phyloP scores from a whole-genome alignment of 108 stramenopile genomes.

The Fistulifera pelliculosa region DNA sequence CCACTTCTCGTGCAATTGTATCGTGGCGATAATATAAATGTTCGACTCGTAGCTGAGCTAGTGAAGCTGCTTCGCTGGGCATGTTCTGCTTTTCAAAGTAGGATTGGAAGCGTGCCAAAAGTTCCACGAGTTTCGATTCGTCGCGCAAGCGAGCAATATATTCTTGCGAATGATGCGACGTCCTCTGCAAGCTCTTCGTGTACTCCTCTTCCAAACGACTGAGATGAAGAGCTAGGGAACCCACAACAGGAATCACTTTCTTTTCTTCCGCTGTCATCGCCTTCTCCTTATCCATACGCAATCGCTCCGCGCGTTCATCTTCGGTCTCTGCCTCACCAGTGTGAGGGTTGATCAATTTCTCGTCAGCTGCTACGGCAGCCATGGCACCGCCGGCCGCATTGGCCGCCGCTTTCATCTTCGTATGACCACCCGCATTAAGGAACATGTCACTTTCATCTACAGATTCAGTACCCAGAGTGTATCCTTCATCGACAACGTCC shows the following conservation, averaged over 20 bases:
- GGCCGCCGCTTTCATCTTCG: conserved; percentile 63
- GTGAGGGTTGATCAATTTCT: conserved; percentile 74
- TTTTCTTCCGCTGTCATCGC: conserved; percentile 66
- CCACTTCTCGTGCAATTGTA: conserved; percentile 81
- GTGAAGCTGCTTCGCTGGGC: conserved; percentile 54
- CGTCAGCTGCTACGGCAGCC: conserved; percentile 65
- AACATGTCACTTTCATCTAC: conserved; percentile 56
- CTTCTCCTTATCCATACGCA: conserved; percentile 73
- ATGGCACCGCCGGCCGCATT: conserved; percentile 56
- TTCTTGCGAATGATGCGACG: conserved; percentile 88
- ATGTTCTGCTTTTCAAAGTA: conserved; percentile 81
- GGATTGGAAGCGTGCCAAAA: conserved; percentile 59
- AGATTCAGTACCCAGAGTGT: conserved; percentile 51
- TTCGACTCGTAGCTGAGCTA: conserved; percentile 78
- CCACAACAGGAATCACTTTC: conserved; percentile 79
- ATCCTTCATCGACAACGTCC: conserved; percentile 62
- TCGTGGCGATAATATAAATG: conserved; percentile 97
- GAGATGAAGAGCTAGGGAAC: conserved; percentile 76
- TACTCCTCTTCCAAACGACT: conserved; percentile 92
- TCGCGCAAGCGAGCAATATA: conserved; percentile 88
- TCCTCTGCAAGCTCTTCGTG: conserved; percentile 88
- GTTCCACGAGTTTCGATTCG: conserved; percentile 76
- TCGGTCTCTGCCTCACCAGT: conserved; percentile 75
- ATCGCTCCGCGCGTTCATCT: conserved; percentile 73
- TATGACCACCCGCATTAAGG: conserved; percentile 20